phyloP scores from a whole-genome alignment of 148 eudicot genomes.

The Rhododendron ferrugineum region DNA sequence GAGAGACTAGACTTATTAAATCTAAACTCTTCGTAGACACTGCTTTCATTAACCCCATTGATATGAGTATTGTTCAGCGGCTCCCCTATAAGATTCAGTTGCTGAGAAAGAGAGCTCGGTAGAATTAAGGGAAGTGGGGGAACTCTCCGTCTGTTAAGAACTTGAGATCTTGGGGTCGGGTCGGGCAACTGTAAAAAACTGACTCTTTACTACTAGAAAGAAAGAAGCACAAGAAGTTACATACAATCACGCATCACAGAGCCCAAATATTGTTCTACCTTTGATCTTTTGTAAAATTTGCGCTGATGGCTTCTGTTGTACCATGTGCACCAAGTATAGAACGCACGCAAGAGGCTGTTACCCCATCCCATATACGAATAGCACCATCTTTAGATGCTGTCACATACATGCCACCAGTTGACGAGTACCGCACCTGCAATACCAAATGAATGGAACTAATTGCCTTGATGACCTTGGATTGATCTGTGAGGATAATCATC shows the following conservation, averaged over 20 bases:
- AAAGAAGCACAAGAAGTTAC: background rate
- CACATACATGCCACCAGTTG: slow-evolving; percentile 76
- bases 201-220: background rate
- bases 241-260: background rate
- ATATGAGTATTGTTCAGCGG: background rate
- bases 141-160: too few relatives aligned
- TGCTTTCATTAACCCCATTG: background rate
- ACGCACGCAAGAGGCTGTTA: slow-evolving; percentile 66
- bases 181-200: background rate
- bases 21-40: background rate
- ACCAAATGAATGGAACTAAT: slow-evolving; percentile 1
- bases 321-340: slow-evolving; percentile 70
- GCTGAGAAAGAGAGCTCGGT: too few relatives aligned
- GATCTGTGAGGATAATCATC: background rate
- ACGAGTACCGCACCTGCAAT: slow-evolving; percentile 71
- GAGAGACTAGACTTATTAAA: background rate
- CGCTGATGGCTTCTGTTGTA: slow-evolving; percentile 61
- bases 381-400: slow-evolving; percentile 94
- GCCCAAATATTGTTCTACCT: slow-evolving; percentile 30
- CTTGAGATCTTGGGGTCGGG: background rate
- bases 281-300: slow-evolving; percentile 70
- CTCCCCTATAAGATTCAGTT: too few relatives aligned
- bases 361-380: slow-evolving; percentile 82
- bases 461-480: background rate
- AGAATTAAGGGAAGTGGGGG: background rate